These are phyloP conservation scores for Boletellus deceptivus DNA, from an alignment of 1,284 basidiomycete species.

Conservation along the genomic window DNA sequence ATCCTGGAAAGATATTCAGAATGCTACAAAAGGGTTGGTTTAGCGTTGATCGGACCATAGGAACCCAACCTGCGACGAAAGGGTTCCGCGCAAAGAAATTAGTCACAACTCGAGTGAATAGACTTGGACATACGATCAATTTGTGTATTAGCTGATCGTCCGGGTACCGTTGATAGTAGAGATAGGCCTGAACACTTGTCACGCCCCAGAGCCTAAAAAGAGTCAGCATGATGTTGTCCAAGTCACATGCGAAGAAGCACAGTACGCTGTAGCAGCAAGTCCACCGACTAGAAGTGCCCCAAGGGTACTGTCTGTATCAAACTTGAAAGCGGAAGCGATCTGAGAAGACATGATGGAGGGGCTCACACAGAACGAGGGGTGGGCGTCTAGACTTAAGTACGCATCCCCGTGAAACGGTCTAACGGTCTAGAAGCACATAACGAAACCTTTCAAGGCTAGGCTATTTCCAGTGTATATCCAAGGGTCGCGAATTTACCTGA, in stretches of 20 bases:
- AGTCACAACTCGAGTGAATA: not conserved
- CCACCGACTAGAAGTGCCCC: slow-evolving; percentile 50
- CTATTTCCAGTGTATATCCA: too few relatives aligned
- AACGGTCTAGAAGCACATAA: too few relatives aligned
- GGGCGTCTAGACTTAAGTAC: too few relatives aligned
- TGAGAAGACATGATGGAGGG: slow-evolving; percentile 5
- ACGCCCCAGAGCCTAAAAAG: slow-evolving; percentile 51
- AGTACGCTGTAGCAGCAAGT: slow-evolving; percentile 44
- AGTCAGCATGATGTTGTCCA: not conserved
- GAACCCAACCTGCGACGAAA: slow-evolving; percentile 4
- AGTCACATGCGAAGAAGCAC: not conserved
- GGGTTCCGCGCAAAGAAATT: too few relatives aligned
- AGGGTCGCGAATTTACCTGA: too few relatives aligned
- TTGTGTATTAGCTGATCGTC: slow-evolving; percentile 41
- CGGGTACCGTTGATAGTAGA: slow-evolving; percentile 44
- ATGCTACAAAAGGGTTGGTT: not conserved
- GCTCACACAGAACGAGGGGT: too few relatives aligned
- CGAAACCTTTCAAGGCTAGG: too few relatives aligned
- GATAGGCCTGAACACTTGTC: slow-evolving; percentile 52
- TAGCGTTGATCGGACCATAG: slow-evolving; percentile 20
- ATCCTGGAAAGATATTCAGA: not conserved
- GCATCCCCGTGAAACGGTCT: too few relatives aligned
- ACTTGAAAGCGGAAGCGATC: not conserved
- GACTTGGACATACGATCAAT: slow-evolving; percentile 36
- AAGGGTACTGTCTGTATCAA: slow-evolving; percentile 42